These are phyloP conservation scores for Reticulascus tulasneorum DNA, from an alignment of 2,329 filamentous ascomycete species.

Conservation along the genomic window DNA sequence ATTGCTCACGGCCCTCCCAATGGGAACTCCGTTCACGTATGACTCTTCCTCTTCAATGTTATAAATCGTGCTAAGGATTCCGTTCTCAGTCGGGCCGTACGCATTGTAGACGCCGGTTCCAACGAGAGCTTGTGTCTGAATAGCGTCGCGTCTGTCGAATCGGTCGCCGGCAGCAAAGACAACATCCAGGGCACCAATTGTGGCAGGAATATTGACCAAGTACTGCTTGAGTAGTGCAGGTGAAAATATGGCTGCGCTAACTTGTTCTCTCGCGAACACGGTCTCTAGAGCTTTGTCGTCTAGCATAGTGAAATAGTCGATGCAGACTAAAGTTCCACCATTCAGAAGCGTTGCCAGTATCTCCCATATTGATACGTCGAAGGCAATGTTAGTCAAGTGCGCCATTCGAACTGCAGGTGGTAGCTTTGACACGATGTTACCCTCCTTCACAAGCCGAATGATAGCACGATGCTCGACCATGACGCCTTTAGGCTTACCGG, in stretches of 20 bases:
- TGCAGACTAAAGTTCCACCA: conserved; percentile 15
- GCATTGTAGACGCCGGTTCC: conserved; percentile 15
- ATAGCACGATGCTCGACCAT: no score
- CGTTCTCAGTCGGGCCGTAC: no score
- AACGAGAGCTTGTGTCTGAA: conserved; percentile 1
- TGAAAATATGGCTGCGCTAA: conserved; percentile 28
- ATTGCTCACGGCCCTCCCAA: no score
- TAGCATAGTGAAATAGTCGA: conserved; percentile 11
- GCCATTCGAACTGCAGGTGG: no score
- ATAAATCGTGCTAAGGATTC: no score
- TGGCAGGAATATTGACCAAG: conserved; percentile 27
- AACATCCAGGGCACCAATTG: conserved; percentile 29
- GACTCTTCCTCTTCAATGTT: no score
- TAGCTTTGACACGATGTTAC: no score
- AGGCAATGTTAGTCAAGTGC: conserved; percentile 15
- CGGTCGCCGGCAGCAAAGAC: conserved; percentile 30
- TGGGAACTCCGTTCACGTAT: no score
- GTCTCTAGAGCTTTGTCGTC: conserved; percentile 9
- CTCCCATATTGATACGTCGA: conserved; percentile 15
- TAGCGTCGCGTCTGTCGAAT: conserved; percentile 3
- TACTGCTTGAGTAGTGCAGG: conserved; percentile 10
- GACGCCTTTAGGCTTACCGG: no score
- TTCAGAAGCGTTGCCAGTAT: conserved; percentile 15
- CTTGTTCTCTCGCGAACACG: conserved; percentile 23
- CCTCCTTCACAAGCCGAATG: no score